These are phyloP conservation scores for Chrysanthemum seticuspe DNA, from an alignment of 129 eudicot species.

Conservation along the genomic window DNA sequence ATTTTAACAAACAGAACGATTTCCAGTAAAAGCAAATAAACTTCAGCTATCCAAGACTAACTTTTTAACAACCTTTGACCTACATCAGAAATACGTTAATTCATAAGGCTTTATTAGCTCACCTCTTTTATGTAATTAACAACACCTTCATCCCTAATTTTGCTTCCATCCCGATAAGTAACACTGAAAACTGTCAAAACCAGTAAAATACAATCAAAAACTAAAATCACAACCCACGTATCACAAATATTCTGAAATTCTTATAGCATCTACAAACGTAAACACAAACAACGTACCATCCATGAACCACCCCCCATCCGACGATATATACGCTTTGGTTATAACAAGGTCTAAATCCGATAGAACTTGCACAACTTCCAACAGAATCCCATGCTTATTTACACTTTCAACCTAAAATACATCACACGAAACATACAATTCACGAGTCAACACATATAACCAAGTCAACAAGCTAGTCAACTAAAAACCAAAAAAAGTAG, in stretches of 20 bases:
- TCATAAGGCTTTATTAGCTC: background rate
- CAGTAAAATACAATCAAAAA: constrained; percentile 24
- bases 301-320: constrained; percentile 99
- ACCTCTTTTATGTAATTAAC: constrained; percentile 61
- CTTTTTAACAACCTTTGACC: background rate
- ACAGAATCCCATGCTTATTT: constrained; percentile 87
- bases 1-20: background rate
- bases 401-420: constrained; percentile 79
- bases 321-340: constrained; percentile 86
- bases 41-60: background rate
- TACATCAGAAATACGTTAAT: background rate
- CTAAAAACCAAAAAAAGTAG: background rate
- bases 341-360: constrained; percentile 74
- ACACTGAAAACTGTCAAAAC: constrained; percentile 72
- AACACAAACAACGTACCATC: constrained; percentile 51
- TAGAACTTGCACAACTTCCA: constrained; percentile 92
- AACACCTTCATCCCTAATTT: constrained; percentile 59
- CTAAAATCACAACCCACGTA: background rate
- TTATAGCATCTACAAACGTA: background rate
- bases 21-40: background rate
- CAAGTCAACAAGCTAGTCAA: background rate
- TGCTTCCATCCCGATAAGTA: constrained; percentile 59
- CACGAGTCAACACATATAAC: background rate
- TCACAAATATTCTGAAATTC: background rate
- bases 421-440: background rate